Evolutionary conservation across 331 rosid species (phyloP).

Genomic region (Cydonia oblonga): DNA sequence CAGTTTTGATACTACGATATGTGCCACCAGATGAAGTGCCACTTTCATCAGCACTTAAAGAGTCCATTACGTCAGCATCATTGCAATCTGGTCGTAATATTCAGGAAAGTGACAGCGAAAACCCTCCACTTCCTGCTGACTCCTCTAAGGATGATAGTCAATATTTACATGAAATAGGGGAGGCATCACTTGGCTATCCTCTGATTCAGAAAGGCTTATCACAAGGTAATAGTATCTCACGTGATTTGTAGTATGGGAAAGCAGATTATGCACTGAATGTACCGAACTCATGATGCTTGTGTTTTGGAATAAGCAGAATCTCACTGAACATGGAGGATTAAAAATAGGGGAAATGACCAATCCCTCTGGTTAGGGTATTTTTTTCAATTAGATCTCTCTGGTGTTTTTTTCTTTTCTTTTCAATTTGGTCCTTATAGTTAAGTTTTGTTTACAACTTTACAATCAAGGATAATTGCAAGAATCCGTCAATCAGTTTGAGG

Average conservation of each 20-base stretch:
- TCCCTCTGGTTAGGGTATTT: background rate
- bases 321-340: background rate
- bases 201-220: conserved; percentile 29
- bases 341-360: background rate
- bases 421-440: background rate
- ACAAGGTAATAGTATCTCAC: conserved; percentile 31
- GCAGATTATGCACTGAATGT: background rate
- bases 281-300: background rate
- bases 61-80: conserved; percentile 20
- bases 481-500: background rate
- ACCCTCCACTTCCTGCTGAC: conserved; percentile 13
- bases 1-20: conserved; percentile 67
- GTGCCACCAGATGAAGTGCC: conserved; percentile 67
- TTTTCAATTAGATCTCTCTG: background rate
- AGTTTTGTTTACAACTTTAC: background rate
- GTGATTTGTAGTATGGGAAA: background rate
- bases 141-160: conserved; percentile 13
- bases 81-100: conserved; percentile 16
- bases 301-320: background rate
- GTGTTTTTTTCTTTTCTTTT: background rate
- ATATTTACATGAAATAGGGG: conserved; percentile 15
- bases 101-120: conserved; percentile 13
- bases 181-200: conserved; percentile 34
- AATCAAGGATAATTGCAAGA: background rate
- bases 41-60: conserved; percentile 38